Base-by-base conservation (phyloP, 345 rosid species). In the Eucalyptus erythrocorys region DNA sequence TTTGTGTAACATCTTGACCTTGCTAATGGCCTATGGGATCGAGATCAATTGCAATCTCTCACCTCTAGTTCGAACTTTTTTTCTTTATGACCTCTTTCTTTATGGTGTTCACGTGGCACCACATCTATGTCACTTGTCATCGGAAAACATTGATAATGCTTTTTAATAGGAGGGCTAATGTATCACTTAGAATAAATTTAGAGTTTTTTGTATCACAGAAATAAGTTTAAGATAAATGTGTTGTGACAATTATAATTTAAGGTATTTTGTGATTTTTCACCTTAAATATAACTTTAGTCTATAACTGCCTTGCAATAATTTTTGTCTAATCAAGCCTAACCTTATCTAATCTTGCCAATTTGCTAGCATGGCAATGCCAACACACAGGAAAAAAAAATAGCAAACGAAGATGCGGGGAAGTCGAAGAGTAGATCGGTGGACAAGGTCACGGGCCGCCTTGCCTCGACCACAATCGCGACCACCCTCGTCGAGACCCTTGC, bases 121-220 rank as follows among this genome's bases (percentile, higher is more conserved):
- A 64, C 21, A n/a, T 64, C 2, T n/a, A 0, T 2, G 1, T 2
- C 10, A 68, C 12, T 68, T 68, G 24, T 17, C 13, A 21, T 16
- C 1, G 1, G 11, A 68, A 34, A 34, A 32, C 6, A 9, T 68
- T 15, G 17, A 15, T n/a, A 64, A 30, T 64, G 5, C 21, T 16
- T 19, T 51, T 51, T 51, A 51, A 51, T 1, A 21, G 1, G 10
- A 51, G 57, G 4, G 26, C 57, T 51, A 51, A 51, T 7, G 10
- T 51, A 51, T 21, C 57, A 21, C 10, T 51, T 21, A 26, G 57
- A 51, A 51, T 51, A 21, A 51, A 51, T 51, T 51, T 51, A 7
- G 0, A 3, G 26, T 19, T 51, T 51, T 51, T 51, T 51, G 5
- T 51, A 51, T 51, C 57, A 51, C 0, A 51, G 0, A 51, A 51